phyloP scores from a whole-genome alignment of 2,329 filamentous ascomycete genomes.

The Alternaria triticina region DNA sequence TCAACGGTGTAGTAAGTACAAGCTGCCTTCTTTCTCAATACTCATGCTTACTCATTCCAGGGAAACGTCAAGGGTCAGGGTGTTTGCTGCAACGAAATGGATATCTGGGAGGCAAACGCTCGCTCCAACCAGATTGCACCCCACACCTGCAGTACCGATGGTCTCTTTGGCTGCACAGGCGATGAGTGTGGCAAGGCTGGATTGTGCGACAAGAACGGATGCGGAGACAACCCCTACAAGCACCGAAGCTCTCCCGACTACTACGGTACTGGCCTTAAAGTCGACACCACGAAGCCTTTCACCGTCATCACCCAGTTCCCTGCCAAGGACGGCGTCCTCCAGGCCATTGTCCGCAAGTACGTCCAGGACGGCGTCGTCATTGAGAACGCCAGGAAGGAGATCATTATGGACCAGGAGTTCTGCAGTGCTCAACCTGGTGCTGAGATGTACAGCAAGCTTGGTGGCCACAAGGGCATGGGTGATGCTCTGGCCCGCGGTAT shows the following conservation, averaged over 20 bases:
- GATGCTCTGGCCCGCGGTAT: constrained; percentile 57
- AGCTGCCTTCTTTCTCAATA: constrained; percentile 21
- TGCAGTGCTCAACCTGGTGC: constrained; percentile 38
- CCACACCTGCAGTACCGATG: constrained; percentile 56
- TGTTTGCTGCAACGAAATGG: constrained; percentile 62
- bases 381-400: constrained; percentile 57
- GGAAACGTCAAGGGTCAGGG: constrained; percentile 54
- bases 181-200: constrained; percentile 50
- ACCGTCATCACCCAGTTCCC: constrained; percentile 74
- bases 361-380: constrained; percentile 68
- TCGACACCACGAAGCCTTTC: constrained; percentile 66
- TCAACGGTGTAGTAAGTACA: constrained; percentile 45
- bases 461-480: constrained; percentile 55
- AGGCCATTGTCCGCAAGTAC: constrained; percentile 69
- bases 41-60: constrained; percentile 46
- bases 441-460: constrained; percentile 42
- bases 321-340: constrained; percentile 63
- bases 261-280: constrained; percentile 47
- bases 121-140: constrained; percentile 55
- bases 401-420: constrained; percentile 42
- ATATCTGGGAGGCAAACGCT: constrained; percentile 63
- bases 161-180: constrained; percentile 51
- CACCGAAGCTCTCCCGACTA: constrained; percentile 28
- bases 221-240: constrained; percentile 44
- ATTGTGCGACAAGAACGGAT: constrained; percentile 47